Percentiles rank a stretch among this genome's conserved stretches.
phyloP scores from a whole-genome alignment of 495 filamentous ascomycete species.

The Cercophora scortea region DNA sequence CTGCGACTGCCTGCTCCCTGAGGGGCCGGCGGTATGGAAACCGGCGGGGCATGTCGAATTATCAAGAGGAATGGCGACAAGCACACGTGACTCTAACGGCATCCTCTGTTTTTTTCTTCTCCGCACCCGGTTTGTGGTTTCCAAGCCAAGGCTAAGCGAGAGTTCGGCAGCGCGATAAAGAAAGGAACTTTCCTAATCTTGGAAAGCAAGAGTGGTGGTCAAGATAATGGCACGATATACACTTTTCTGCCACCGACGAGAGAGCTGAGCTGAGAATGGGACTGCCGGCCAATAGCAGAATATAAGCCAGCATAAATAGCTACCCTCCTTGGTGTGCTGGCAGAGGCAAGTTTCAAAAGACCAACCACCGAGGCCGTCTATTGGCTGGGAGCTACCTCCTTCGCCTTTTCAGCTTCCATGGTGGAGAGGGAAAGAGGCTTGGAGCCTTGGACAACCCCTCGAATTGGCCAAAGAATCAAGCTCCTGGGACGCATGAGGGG shows the following conservation, averaged over 20 bases:
- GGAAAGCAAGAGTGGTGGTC: not conserved
- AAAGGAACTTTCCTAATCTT: not conserved
- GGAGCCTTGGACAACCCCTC: not conserved
- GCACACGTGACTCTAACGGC: not conserved
- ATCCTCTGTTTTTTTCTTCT: not conserved
- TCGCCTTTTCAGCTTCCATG: not conserved
- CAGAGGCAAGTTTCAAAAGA: constrained; percentile 18
- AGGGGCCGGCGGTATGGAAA: too few species aligned
- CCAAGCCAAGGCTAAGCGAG: not conserved
- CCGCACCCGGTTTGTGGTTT: not conserved
- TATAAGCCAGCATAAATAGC: not conserved
- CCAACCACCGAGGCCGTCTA: not conserved
- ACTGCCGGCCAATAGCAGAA: not conserved
- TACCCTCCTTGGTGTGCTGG: constrained; percentile 27
- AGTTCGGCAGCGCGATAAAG: not conserved
- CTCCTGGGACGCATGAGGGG: constrained; percentile 7
- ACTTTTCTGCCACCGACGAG: not conserved
- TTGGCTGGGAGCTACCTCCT: constrained; percentile 11
- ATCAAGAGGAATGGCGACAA: too few species aligned
- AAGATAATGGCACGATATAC: not conserved
- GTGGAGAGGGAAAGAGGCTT: not conserved
- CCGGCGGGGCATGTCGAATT: too few species aligned
- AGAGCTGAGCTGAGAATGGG: not conserved
- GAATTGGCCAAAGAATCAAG: not conserved
- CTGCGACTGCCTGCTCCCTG: too few species aligned